phyloP scores from a whole-genome alignment of 2,329 filamentous ascomycete genomes.

The Boeremia exigua region DNA sequence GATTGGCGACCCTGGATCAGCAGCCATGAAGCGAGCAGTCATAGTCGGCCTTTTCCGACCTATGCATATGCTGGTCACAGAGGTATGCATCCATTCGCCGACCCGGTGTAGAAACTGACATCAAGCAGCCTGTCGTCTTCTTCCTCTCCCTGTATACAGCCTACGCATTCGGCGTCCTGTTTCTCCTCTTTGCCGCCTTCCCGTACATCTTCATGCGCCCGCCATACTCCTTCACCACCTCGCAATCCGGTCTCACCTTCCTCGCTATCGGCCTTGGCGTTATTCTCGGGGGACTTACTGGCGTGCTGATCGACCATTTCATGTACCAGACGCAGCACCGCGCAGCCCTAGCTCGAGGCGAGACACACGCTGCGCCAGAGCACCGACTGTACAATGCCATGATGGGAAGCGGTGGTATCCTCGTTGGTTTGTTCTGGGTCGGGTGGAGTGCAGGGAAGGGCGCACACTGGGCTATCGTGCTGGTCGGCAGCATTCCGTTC shows the following conservation, averaged over 20 bases:
- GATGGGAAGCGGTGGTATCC: conserved; percentile 62
- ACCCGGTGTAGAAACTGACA: background rate
- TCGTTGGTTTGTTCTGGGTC: conserved; percentile 65
- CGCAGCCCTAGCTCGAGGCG: conserved; percentile 34
- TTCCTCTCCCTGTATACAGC: conserved; percentile 46
- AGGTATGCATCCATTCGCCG: conserved; percentile 22
- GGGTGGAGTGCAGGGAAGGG: conserved; percentile 60
- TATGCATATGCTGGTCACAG: conserved; percentile 52
- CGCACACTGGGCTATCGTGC: conserved; percentile 59
- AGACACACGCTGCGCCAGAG: conserved; percentile 56
- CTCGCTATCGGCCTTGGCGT: conserved; percentile 44
- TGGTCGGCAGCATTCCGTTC: conserved; percentile 62
- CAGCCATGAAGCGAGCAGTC: conserved; percentile 33
- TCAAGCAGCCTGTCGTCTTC: conserved; percentile 38
- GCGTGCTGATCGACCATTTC: conserved; percentile 44
- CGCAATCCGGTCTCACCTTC: conserved; percentile 42
- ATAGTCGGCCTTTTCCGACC: conserved; percentile 58
- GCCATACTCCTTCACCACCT: conserved; percentile 38
- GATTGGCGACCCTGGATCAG: background rate
- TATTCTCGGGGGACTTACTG: conserved; percentile 32
- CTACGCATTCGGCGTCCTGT: conserved; percentile 45
- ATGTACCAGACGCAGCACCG: conserved; percentile 46
- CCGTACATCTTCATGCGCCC: conserved; percentile 41
- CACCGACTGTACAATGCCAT: conserved; percentile 65
- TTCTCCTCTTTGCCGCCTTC: conserved; percentile 46